Percentiles rank a stretch among this genome's conserved stretches.
Conservation (phyloP, 805 yeast species). For the Brettanomyces sp. region DNA sequence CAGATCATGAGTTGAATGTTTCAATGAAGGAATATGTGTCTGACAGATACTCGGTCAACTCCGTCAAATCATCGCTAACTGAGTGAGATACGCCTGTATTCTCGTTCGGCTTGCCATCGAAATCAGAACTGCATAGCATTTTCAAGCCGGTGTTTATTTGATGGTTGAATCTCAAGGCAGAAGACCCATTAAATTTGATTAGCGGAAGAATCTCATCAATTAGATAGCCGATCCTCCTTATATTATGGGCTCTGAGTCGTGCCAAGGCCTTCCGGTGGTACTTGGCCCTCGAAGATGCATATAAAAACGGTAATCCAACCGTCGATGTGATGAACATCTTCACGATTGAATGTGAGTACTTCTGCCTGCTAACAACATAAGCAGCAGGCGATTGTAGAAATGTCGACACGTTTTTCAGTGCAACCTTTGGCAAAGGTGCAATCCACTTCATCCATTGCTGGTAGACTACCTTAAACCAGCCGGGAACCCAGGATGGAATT, state of each 20-base stretch:
- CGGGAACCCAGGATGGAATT: constrained; percentile 3
- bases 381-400: constrained; percentile 18
- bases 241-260: constrained; percentile 20
- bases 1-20: background rate
- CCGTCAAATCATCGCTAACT: no score
- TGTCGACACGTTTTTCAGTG: constrained; percentile 6
- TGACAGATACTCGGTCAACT: no score
- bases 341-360: constrained; percentile 9
- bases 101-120: no score
- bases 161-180: no score
- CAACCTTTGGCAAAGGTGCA: background rate
- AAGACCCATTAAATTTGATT: background rate
- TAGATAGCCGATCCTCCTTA: constrained; percentile 28
- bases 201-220: constrained; percentile 13
- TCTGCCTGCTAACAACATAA: constrained; percentile 14
- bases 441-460: background rate
- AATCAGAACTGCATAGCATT: no score
- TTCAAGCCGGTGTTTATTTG: no score
- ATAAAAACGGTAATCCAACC: constrained; percentile 28
- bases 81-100: no score
- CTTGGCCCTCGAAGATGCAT: constrained; percentile 22
- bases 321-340: constrained; percentile 20
- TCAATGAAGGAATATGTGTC: no score
- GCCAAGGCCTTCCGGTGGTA: constrained; percentile 14
- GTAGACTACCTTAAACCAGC: constrained; percentile 10